Percentiles rank a stretch among this genome's conserved stretches.
Evolutionary conservation across 2,329 filamentous ascomycete species (phyloP).

Genomic region (Ophioceras dolichostomum): DNA sequence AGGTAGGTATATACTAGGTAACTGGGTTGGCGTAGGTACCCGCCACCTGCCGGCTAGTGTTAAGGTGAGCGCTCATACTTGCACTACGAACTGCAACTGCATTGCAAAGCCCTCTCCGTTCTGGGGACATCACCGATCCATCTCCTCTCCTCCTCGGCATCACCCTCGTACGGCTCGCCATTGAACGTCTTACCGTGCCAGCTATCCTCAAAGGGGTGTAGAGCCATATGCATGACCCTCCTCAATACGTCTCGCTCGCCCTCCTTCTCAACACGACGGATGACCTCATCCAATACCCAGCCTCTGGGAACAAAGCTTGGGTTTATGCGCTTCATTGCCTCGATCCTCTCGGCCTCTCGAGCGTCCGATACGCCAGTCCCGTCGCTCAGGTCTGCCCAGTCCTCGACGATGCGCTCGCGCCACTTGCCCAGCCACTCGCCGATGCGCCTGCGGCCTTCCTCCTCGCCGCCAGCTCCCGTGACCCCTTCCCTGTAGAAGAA

Average conservation of each 20-base stretch:
- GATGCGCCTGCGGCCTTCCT: conserved; percentile 53
- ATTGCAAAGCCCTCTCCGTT: conserved; percentile 72
- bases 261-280: conserved; percentile 74
- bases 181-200: conserved; percentile 47
- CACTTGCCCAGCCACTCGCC: conserved; percentile 74
- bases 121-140: conserved; percentile 80
- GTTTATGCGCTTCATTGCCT: conserved; percentile 74
- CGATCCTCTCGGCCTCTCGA: conserved; percentile 48
- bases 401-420: conserved; percentile 57
- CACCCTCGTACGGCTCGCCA: conserved; percentile 36
- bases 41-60: too few relatives aligned
- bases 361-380: neutral
- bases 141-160: conserved; percentile 64
- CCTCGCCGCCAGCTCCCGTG: conserved; percentile 43
- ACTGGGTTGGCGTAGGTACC: too few relatives aligned
- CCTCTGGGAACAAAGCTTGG: conserved; percentile 85
- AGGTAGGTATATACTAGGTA: too few relatives aligned
- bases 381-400: conserved; percentile 46
- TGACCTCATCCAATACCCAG: conserved; percentile 91
- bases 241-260: conserved; percentile 69
- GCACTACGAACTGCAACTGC: conserved; percentile 91
- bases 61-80: too few relatives aligned
- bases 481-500: conserved; percentile 76
- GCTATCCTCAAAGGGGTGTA: conserved; percentile 71
- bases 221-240: conserved; percentile 68